Conservation (phyloP, 2,329 filamentous ascomycete genomes). For the Cercospora berteroae region DNA sequence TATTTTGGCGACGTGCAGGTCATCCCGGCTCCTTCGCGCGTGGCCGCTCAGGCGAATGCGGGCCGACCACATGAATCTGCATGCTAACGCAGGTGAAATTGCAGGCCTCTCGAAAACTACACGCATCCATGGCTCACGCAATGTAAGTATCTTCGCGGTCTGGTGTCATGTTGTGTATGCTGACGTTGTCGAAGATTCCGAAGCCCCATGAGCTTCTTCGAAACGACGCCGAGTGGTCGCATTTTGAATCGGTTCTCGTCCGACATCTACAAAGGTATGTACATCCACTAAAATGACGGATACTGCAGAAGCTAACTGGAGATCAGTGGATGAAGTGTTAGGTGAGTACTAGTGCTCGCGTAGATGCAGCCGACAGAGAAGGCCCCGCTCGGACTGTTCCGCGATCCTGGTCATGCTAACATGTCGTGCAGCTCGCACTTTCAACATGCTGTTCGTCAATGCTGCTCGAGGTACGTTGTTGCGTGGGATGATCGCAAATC, state of each 20-base stretch:
- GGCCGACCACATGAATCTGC: constrained; percentile 22
- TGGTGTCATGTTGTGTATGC: neutral
- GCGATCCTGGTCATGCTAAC: constrained; percentile 11
- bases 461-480: constrained; percentile 47
- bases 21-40: constrained; percentile 18
- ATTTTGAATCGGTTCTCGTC: constrained; percentile 96
- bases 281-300: neutral
- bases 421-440: constrained; percentile 61
- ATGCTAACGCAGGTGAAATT: constrained; percentile 26
- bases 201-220: constrained; percentile 98
- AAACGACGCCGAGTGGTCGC: constrained; percentile 92
- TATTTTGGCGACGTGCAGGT: constrained; percentile 18
- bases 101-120: constrained; percentile 87
- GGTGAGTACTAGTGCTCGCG: constrained; percentile 63
- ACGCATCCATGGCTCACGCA: constrained; percentile 60
- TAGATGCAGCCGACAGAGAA: constrained; percentile 39
- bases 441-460: constrained; percentile 76
- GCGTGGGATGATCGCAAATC: constrained; percentile 14
- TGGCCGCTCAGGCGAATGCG: constrained; percentile 25
- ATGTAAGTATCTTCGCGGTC: constrained; percentile 15
- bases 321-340: constrained; percentile 65
- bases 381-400: neutral
- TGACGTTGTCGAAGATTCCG: constrained; percentile 58
- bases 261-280: constrained; percentile 24
- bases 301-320: constrained; percentile 13